Base-by-base conservation (phyloP, 495 filamentous ascomycete genomes). In the Podospora didyma region DNA sequence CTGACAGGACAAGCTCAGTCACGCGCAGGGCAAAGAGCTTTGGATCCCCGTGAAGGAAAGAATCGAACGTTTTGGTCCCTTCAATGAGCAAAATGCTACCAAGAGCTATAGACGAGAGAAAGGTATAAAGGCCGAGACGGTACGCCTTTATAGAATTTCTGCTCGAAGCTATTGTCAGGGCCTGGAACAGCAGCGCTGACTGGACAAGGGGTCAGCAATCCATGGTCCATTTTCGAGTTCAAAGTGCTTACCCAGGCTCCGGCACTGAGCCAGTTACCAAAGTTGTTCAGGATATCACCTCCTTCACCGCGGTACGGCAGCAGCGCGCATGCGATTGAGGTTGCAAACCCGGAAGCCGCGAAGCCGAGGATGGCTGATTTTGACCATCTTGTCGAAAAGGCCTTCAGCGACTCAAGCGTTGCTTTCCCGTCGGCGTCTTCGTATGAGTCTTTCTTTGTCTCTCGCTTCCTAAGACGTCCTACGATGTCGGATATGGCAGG, bases 391-490 rank as follows among this genome's bases (percentile, higher is more conserved):
- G 73, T 69, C 22, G 80, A 82, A 62, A 78, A 87, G 37, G 68
- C 69, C 24, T 75, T 74, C 58, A 81, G 59, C 5, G 82, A 79
- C 58, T 85, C 78, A 45, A 75, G 71, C 0, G 79, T 85, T 28
- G 84, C 82, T 58, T 72, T 68, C 52, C 86, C 86, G 68, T 89
- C 86, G 59, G 76, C 71, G 66, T 89, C 86, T 64, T 83, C 73
- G 57, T 88, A 89, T 5, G 74, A 57, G 1, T 73, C 70, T 35
- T 66, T 63, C 51, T 65, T 73, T 10, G 61, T 60, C 24, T 63
- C 66, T 53, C 66, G 68, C 19, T 56, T 67, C 46, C 60, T 59
- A 20, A 74, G 42, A 37, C 64, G 67, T 21, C 56, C 46, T 19
- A 62, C 48, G 20, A 73, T 50, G 51, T 63, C 62, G 35, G 69